A percentile compares a stretch with the other conserved stretches of the same genome.
phyloP scores from a whole-genome alignment of 1,284 basidiomycete species.

The Marasmius oreades region DNA sequence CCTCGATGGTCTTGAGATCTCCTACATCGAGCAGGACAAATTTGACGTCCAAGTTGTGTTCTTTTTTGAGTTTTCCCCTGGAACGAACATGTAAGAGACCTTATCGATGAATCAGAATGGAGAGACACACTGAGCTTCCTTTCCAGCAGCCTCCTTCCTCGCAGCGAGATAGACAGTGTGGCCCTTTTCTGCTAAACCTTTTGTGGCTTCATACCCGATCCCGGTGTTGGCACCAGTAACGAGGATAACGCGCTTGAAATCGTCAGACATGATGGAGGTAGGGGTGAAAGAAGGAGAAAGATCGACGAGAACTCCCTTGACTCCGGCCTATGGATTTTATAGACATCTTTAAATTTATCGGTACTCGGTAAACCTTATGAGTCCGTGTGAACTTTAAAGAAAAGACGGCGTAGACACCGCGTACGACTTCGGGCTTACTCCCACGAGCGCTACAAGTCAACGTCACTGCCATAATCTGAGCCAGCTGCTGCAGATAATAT shows the following conservation, averaged over 20 bases:
- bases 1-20: slow-evolving; percentile 28
- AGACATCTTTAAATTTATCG: too few species aligned
- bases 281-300: background rate
- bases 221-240: slow-evolving; percentile 17
- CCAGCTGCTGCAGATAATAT: too few species aligned
- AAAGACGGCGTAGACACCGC: too few species aligned
- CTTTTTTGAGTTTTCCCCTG: slow-evolving; percentile 25
- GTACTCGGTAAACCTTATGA: too few species aligned
- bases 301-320: too few species aligned
- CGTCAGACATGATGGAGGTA: background rate
- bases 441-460: too few species aligned
- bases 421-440: too few species aligned
- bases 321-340: too few species aligned
- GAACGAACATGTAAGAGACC: background rate
- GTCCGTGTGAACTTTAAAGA: too few species aligned
- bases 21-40: slow-evolving; percentile 34
- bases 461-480: too few species aligned
- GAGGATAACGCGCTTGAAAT: slow-evolving; percentile 10
- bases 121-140: slow-evolving; percentile 13
- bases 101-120: background rate
- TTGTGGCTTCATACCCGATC: slow-evolving; percentile 20
- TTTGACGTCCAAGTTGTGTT: slow-evolving; percentile 27
- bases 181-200: slow-evolving; percentile 17
- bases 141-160: slow-evolving; percentile 16
- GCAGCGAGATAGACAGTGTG: slow-evolving; percentile 19